phyloP scores from a whole-genome alignment of 139 green algal genomes.

The Chlorella sp. region DNA sequence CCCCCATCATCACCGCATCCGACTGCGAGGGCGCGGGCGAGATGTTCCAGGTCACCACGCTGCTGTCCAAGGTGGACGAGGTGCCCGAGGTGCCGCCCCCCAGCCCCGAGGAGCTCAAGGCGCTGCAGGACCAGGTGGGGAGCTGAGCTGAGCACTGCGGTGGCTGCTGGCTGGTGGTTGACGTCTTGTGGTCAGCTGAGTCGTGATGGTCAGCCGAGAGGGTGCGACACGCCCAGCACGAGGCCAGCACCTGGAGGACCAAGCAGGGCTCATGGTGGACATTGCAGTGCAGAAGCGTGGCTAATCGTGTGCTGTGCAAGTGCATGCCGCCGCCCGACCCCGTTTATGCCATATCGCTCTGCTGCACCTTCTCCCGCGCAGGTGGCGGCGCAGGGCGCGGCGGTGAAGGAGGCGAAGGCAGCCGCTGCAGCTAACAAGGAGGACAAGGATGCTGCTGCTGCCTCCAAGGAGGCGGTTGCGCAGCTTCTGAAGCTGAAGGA shows the following conservation, averaged over 20 bases:
- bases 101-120: constrained; percentile 61
- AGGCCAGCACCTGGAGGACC: too few relatives aligned
- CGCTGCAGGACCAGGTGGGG: constrained; percentile 47
- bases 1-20: constrained; percentile 93
- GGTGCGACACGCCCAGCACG: too few relatives aligned
- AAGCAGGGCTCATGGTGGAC: too few relatives aligned
- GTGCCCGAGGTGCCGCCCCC: constrained; percentile 7
- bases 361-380: too few relatives aligned
- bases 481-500: constrained; percentile 79
- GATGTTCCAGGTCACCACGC: constrained; percentile 97
- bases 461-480: constrained; percentile 44
- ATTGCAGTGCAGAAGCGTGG: too few relatives aligned
- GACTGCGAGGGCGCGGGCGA: constrained; percentile 99
- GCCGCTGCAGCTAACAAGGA: constrained; percentile 48
- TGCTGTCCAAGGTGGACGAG: constrained; percentile 60
- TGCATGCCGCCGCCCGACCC: too few relatives aligned
- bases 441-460: constrained; percentile 20
- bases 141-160: too few relatives aligned
- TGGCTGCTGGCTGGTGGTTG: too few relatives aligned
- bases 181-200: too few relatives aligned
- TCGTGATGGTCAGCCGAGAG: too few relatives aligned
- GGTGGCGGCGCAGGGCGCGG: constrained; percentile 63
- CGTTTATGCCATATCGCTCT: too few relatives aligned
- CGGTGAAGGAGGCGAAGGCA: constrained; percentile 85
- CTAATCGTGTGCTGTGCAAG: too few relatives aligned